These are phyloP conservation scores for Rhizophlyctis rosea DNA, from an alignment of 192 early-diverging fungal species.

Conservation along the genomic window DNA sequence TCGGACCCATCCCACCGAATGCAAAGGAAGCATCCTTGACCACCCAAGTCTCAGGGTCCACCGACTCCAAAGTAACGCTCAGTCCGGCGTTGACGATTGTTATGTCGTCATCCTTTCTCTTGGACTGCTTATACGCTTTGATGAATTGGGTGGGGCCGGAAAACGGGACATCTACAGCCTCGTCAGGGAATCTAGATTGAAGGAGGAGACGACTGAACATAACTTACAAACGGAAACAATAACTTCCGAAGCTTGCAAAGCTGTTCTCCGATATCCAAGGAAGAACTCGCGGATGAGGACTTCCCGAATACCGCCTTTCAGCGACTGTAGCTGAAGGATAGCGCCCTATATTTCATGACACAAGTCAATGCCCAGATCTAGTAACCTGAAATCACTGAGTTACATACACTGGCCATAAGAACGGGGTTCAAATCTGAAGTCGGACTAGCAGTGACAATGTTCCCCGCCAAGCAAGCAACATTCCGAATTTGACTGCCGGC, in stretches of 20 bases:
- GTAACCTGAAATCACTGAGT: constrained; percentile 7
- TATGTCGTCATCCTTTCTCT: constrained; percentile 84
- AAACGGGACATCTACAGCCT: constrained; percentile 55
- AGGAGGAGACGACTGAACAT: constrained; percentile 14
- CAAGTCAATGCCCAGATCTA: too few relatives aligned
- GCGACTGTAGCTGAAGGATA: constrained; percentile 46
- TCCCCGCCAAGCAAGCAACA: constrained; percentile 80
- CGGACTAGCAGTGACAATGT: constrained; percentile 83
- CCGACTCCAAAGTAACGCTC: constrained; percentile 49
- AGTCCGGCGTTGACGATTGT: constrained; percentile 81
- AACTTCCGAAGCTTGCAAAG: constrained; percentile 61
- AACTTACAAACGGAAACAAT: constrained; percentile 54
- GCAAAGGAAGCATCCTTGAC: constrained; percentile 62
- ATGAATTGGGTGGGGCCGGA: constrained; percentile 55
- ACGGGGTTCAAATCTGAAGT: constrained; percentile 89
- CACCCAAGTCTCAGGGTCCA: constrained; percentile 13
- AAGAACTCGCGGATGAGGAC: constrained; percentile 74
- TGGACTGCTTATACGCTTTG: constrained; percentile 81
- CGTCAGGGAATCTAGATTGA: constrained; percentile 5
- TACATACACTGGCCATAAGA: constrained; percentile 61
- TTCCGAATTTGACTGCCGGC: constrained; percentile 84
- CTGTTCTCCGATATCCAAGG: constrained; percentile 77
- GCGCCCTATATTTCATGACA: neutral
- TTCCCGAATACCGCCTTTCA: constrained; percentile 34
- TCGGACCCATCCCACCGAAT: constrained; percentile 76